Evolutionary conservation across 257 asterid species (phyloP), one percentile per base, ranked within the genome.

Genomic region (Anisodus acutangulus): DNA sequence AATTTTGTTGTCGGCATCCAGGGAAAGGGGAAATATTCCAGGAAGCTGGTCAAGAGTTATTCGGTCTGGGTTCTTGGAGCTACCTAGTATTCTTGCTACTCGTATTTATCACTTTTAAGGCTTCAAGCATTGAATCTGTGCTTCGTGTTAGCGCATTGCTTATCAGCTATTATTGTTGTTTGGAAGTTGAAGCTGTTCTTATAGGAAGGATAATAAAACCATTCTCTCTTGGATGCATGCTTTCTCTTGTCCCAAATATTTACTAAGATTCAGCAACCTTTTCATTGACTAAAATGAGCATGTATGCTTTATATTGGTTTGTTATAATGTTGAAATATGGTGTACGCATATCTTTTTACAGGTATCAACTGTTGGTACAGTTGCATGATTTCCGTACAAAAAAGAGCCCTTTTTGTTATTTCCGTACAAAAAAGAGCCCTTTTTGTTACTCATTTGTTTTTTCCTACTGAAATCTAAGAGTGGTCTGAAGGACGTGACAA

Each of bases 151-250:
- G 81, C 17, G 13, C 19, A 13, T 76, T 51, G 6, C 63, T 51
- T 49, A 22, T 6, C 11, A 10, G 60, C 60, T 72, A 19, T 72
- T 72, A 2, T 9, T 7, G 17, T 22, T 7, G 19, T 22, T 74
- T 11, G 81, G 81, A 76, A 49, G 81, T 51, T 76, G 63, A 11
- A 49, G 43, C 19, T 19, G 43, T 74, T 71, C 39, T 71, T 74
- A 3, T 49, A 6, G 62, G 41, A 47, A 49, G 35, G 79, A n/a
- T n/a, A 17, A 47, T 9, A 37, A 47, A 9, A 12, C n/a, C 59
- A 47, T 72, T 26, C 59, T 72, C 37, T 47, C 59, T 66, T 66
- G 72, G 72, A 12, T 66, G 47, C 47, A 31, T 31, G 2, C n/a
- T 31, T 66, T 66, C n/a, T 58, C 80, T n/a, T 5, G 80, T 47